phyloP scores from a whole-genome alignment of 306 rosid species.

The Ormosia semicastrata region DNA sequence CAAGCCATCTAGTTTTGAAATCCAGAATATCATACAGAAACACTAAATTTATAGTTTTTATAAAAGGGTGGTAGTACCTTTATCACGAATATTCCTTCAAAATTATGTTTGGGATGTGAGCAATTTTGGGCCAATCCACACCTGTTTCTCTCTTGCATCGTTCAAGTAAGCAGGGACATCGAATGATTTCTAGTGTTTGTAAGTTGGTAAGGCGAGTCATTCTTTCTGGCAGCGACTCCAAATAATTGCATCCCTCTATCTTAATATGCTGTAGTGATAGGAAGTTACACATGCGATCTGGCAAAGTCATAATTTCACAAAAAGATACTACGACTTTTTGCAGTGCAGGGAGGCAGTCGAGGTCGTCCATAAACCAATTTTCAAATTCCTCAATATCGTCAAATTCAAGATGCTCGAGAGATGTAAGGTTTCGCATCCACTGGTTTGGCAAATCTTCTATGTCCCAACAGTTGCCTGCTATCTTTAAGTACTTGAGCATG shows the following conservation, averaged over 20 bases:
- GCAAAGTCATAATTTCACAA: too few relatives aligned
- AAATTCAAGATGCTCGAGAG: too few relatives aligned
- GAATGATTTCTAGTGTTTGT: neutral
- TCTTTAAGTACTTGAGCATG: neutral
- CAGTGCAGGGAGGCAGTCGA: too few relatives aligned
- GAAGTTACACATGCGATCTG: neutral
- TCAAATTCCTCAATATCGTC: too few relatives aligned
- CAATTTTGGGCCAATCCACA: slow-evolving; percentile 10
- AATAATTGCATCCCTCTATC: neutral
- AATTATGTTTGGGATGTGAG: neutral
- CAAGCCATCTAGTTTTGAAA: too few relatives aligned
- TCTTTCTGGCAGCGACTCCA: neutral
- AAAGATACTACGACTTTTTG: too few relatives aligned
- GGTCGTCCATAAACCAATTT: too few relatives aligned
- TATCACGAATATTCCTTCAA: too few relatives aligned
- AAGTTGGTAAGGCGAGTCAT: neutral
- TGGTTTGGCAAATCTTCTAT: neutral
- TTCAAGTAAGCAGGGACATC: neutral
- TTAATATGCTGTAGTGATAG: neutral
- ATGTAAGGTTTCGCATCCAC: neutral
- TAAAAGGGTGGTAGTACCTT: too few relatives aligned
- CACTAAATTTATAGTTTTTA: too few relatives aligned
- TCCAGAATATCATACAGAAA: too few relatives aligned
- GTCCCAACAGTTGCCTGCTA: neutral
- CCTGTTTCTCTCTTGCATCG: neutral